Percentiles rank a stretch among this genome's conserved stretches.
phyloP scores from a whole-genome alignment of 768 basidiomycete genomes.

The Russula compacta region DNA sequence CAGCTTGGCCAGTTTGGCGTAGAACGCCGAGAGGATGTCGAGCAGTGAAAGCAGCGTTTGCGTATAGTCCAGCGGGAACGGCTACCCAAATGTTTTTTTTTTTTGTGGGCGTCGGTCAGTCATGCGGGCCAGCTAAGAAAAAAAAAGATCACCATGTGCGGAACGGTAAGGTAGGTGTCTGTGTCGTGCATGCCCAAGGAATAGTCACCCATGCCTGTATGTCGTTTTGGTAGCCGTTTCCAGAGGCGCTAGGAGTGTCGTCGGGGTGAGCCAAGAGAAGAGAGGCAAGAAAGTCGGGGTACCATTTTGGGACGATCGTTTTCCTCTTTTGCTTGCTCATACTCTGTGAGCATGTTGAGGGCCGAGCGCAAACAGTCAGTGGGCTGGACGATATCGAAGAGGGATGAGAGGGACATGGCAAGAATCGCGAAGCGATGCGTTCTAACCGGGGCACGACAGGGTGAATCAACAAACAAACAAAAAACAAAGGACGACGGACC shows the following conservation, averaged over 20 bases:
- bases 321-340: conserved; percentile 71
- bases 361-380: conserved; percentile 73
- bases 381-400: conserved; percentile 74
- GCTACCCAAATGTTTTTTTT: conserved; percentile 35
- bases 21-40: conserved; percentile 83
- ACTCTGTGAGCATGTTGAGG: conserved; percentile 62
- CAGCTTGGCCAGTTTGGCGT: conserved; percentile 76
- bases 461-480: background rate
- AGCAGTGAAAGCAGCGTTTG: conserved; percentile 82
- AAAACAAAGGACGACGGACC: conserved; percentile 37
- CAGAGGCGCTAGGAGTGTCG: conserved; percentile 39
- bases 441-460: conserved; percentile 32
- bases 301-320: conserved; percentile 69
- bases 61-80: conserved; percentile 85
- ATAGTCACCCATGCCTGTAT: conserved; percentile 49
- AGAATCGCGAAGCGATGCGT: conserved; percentile 78
- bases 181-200: conserved; percentile 50
- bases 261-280: background rate
- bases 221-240: conserved; percentile 47
- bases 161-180: conserved; percentile 59
- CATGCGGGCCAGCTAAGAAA: background rate
- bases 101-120: background rate
- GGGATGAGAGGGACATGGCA: conserved; percentile 75
- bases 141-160: conserved; percentile 48
- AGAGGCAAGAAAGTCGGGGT: conserved; percentile 8